Base-by-base conservation (phyloP, 495 filamentous ascomycete species). In the Cercophora newfieldiana region DNA sequence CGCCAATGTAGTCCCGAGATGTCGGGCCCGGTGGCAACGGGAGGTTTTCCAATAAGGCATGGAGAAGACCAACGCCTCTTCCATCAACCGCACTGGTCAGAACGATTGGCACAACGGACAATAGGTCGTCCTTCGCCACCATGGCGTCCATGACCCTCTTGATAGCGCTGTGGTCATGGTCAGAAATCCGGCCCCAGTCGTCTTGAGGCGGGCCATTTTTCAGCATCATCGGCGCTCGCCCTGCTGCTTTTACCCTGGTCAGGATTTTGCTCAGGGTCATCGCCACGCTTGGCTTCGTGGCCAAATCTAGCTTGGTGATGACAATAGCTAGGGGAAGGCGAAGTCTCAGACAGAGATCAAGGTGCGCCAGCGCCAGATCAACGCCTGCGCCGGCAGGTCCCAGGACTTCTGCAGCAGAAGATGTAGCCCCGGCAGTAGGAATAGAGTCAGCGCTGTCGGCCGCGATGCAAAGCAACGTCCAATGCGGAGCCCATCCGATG, bases 401-500 rank as follows among this genome's bases (percentile, higher is more conserved):
- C 33, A 86, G 75, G 7, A 79, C 77, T 48, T 88, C 85, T 37
- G 79, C 69, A 1, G 85, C 77, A 44, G 75, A 75, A 18, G 79
- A 74, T 16, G 80, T 80, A 24, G 76, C 71, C 0, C 80, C 80
- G 22, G 71, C 51, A 7, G 60, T 48, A 0, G 78, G 75, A 28
- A 75, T 73, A 3, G 76, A 72, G 21, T 82, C 77, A 44, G 89
- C 86, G 66, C 90, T 88, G 71, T 94, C 91, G 24, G 92, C 93
- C 22, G 94, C 88, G 63, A 97, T 88, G 70, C 96, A 96, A 12
- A 97, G 85, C 51, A 96, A 72, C 7, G 92, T 93, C 87, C 93
- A 97, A 73, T 99, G 94, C 22, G 95, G 95, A 22, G 91, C 92
- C 93, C 95, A 99, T 59, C 94, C 93, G 54, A 99, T 81, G n/a